Conservation (phyloP, 148 eudicot genomes). For the Vaccinium darrowii region DNA sequence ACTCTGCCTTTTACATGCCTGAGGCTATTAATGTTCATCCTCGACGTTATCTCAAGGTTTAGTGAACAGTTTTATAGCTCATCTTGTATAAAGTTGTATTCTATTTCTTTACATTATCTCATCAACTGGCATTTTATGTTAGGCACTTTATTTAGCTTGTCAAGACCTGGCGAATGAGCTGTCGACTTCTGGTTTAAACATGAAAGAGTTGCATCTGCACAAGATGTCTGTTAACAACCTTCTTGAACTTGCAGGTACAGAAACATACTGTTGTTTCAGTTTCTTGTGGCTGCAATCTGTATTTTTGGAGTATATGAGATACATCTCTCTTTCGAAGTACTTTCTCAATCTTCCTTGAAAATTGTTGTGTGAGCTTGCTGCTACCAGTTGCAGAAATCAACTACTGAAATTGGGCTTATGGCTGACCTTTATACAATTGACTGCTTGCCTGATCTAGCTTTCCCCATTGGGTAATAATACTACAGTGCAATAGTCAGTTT, state of each 20-base stretch:
- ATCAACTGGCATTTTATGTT: slow-evolving; percentile 14
- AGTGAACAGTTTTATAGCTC: slow-evolving; percentile 1
- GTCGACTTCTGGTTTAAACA: slow-evolving; percentile 33
- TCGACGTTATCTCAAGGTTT: slow-evolving; percentile 75
- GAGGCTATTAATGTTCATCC: slow-evolving; percentile 82
- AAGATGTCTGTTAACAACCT: slow-evolving; percentile 52
- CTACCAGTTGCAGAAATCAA: background rate
- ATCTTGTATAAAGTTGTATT: background rate
- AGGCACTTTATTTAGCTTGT: slow-evolving; percentile 82
- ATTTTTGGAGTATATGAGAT: background rate
- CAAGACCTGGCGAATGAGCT: slow-evolving; percentile 43
- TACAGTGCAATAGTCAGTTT: background rate
- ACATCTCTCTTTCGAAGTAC: background rate
- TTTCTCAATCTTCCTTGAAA: background rate
- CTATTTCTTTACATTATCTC: slow-evolving; percentile 6
- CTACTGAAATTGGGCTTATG: background rate
- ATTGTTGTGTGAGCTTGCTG: background rate
- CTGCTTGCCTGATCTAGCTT: background rate
- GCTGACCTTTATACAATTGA: background rate
- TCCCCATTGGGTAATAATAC: background rate
- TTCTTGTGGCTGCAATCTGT: slow-evolving; percentile 11
- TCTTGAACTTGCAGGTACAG: slow-evolving; percentile 58
- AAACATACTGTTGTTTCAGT: slow-evolving; percentile 13
- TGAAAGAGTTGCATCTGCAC: slow-evolving; percentile 49
- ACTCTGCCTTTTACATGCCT: slow-evolving; percentile 88